Evolutionary conservation across 495 filamentous ascomycete species (phyloP), one percentile per base, ranked within the genome.

Genomic region (Chaetomium cochliodes): DNA sequence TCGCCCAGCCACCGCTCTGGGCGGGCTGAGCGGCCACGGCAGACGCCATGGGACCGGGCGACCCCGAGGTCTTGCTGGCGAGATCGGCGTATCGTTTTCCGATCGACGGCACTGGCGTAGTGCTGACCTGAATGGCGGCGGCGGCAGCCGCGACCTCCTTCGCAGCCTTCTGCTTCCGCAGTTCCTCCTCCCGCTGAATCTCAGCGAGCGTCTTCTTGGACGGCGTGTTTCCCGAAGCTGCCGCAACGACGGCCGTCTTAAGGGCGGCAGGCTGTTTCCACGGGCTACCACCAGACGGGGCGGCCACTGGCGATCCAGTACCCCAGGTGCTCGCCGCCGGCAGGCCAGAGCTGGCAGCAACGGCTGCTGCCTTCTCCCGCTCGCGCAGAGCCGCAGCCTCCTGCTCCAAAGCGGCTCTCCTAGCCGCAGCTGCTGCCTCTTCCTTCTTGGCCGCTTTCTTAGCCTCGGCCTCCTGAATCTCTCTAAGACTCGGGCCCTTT

Each of bases 31-130:
- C 39, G 8, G 62, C 63, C 39, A 67, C 52, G 9, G 64, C 62
- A 7, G 69, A 28, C 9, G 44, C 47, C 41, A 23, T n/a, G 22
- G 65, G 56, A 12, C 65, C 54, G 23, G 73, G 66, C 16, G 72
- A 61, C 12, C 64, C 62, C 33, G 69, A 67, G 4, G 20, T 74
- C 79, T 97, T 97, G 78, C 92, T 86, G 23, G 96, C 96, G 42
- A 98, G 87, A 72, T 98, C 93, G 8, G 94, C 96, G 78, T 98
- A 98, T 20, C 94, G 86, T 79, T 98, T 98, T 20, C 90, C 90
- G 20, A 72, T 63, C 47, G 82, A 79, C 25, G 86, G 77, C 16
- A 77, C 72, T 11, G 80, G 67, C n/a, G 82, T 70, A 9, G 80
- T 71, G 7, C 80, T 80, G 33, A 82, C 76, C 67, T 81, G 81